These are phyloP conservation scores for Aspergillaceae sp. DNA, from an alignment of 2,329 filamentous ascomycete genomes.

Conservation along the genomic window DNA sequence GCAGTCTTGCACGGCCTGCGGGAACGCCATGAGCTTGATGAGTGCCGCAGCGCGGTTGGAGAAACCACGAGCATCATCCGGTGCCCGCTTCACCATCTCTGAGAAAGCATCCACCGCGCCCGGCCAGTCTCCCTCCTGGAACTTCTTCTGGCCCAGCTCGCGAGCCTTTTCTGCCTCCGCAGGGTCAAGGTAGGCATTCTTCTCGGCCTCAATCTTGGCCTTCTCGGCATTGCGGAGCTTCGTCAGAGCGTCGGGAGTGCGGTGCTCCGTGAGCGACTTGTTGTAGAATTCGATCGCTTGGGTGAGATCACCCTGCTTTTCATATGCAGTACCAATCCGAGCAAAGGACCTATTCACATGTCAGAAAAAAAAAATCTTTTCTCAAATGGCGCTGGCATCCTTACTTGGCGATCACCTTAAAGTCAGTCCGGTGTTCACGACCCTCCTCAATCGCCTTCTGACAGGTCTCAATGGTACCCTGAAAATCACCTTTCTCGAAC, in stretches of 20 bases:
- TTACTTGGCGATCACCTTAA: conserved; percentile 93
- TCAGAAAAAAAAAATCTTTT: conserved; percentile 5
- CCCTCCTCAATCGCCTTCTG: conserved; percentile 84
- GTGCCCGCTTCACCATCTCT: conserved; percentile 94
- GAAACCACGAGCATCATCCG: conserved; percentile 87
- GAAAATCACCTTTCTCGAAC: conserved; percentile 92
- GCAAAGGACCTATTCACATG: conserved; percentile 60
- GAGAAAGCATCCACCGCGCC: conserved; percentile 87
- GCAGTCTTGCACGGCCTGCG: conserved; percentile 86
- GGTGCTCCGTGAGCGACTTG: conserved; percentile 90
- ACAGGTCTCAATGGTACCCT: conserved; percentile 78
- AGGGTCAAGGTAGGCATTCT: conserved; percentile 76
- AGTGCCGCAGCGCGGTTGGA: conserved; percentile 95
- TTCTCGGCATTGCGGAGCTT: conserved; percentile 92
- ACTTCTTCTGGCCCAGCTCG: conserved; percentile 89
- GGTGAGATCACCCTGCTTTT: conserved; percentile 73
- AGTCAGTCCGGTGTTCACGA: conserved; percentile 82
- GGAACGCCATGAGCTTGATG: conserved; percentile 94
- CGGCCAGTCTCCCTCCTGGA: conserved; percentile 94
- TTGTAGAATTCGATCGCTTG: conserved; percentile 85
- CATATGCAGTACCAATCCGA: conserved; percentile 86
- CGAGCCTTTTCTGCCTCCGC: conserved; percentile 91
- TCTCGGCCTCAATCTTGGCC: conserved; percentile 66
- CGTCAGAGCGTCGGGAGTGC: conserved; percentile 82
- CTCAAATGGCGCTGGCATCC: conserved; percentile 7